Percentiles rank a stretch among this genome's conserved stretches.
phyloP scores from a whole-genome alignment of 2,329 filamentous ascomycete species.

The Geoglossum cookeanum region DNA sequence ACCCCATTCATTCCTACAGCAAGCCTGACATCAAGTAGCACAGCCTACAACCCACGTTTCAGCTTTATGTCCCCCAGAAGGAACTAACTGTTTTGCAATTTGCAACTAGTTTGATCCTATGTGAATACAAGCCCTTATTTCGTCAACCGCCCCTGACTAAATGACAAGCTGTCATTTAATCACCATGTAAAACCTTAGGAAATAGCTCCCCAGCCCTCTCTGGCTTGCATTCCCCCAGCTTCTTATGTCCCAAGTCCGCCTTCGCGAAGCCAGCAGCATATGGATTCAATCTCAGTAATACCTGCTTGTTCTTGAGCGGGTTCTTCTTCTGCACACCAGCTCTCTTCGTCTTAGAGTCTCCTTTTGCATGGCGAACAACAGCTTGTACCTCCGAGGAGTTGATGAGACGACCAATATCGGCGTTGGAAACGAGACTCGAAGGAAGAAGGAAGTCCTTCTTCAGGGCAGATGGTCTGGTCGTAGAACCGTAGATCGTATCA shows the following conservation, averaged over 20 bases:
- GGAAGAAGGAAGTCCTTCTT: conserved; percentile 99
- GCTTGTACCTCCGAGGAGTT: conserved; percentile 98
- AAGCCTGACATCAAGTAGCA: too few relatives aligned
- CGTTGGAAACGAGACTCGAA: conserved; percentile 77
- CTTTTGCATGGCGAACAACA: conserved; percentile 82
- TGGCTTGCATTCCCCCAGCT: conserved; percentile 40
- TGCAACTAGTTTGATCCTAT: not conserved
- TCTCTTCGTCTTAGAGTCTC: conserved; percentile 77
- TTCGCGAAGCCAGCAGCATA: conserved; percentile 84
- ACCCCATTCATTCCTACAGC: too few relatives aligned
- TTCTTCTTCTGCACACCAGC: conserved; percentile 97
- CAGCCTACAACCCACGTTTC: too few relatives aligned
- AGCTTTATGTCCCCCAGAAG: not conserved
- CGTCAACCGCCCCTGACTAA: not conserved
- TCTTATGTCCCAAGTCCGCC: conserved; percentile 60
- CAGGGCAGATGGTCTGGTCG: conserved; percentile 69
- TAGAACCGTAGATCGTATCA: conserved; percentile 91
- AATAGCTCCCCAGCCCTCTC: conserved; percentile 33
- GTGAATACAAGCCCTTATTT: not conserved
- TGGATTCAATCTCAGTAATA: conserved; percentile 95
- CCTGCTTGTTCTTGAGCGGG: conserved; percentile 96
- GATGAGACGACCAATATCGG: conserved; percentile 93
- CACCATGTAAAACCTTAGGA: conserved; percentile 27
- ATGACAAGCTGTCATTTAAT: conserved; percentile 17
- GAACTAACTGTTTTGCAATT: not conserved